Percentiles rank a stretch among this genome's conserved stretches.
phyloP scores from a whole-genome alignment of 148 eudicot species.

The Arctostaphylos glauca region DNA sequence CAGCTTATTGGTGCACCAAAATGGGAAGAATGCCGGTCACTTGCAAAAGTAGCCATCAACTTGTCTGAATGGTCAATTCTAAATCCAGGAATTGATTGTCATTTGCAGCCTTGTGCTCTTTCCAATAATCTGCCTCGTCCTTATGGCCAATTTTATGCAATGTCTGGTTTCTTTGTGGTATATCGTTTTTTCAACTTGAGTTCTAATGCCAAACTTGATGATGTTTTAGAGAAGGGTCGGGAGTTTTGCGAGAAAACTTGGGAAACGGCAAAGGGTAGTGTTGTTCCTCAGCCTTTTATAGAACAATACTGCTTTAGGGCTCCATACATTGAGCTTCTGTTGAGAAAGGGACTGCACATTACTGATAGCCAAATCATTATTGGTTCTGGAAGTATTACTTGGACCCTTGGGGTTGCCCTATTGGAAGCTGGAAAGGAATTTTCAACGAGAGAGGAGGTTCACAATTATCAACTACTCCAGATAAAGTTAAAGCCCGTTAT shows the following conservation, averaged over 20 bases:
- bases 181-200: constrained; percentile 90
- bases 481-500: constrained; percentile 65
- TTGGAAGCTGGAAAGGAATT: constrained; percentile 91
- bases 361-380: constrained; percentile 61
- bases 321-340: constrained; percentile 70
- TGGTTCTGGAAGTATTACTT: constrained; percentile 96
- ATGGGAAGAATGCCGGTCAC: constrained; percentile 79
- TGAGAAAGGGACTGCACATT: constrained; percentile 93
- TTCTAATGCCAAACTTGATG: constrained; percentile 76
- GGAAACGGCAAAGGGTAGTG: constrained; percentile 81
- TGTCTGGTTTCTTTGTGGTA: constrained; percentile 96
- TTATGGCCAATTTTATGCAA: constrained; percentile 82
- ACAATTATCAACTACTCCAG: constrained; percentile 48
- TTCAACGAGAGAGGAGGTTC: constrained; percentile 46
- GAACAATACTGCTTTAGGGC: constrained; percentile 99
- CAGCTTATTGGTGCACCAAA: constrained; percentile 81
- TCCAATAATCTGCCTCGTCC: constrained; percentile 76
- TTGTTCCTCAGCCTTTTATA: constrained; percentile 88
- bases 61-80: constrained; percentile 85
- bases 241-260: constrained; percentile 74
- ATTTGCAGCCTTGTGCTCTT: constrained; percentile 89
- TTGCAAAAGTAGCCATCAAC: constrained; percentile 80
- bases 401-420: constrained; percentile 97
- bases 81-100: constrained; percentile 78
- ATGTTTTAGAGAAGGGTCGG: constrained; percentile 83